Conservation (phyloP, 495 filamentous ascomycete genomes). For the Xylaria venustula region DNA sequence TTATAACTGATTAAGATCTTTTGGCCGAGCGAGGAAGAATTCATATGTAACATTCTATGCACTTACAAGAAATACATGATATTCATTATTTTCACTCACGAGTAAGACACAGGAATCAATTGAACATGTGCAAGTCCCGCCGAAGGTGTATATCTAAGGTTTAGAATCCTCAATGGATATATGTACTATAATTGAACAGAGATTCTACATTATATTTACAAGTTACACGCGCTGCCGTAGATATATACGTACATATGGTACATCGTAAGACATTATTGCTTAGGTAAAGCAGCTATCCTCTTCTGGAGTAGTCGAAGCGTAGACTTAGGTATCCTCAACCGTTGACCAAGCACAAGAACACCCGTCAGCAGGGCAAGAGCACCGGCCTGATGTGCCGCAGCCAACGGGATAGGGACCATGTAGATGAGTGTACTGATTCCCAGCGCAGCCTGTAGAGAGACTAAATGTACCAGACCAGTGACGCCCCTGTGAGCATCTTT, state of each 20-base stretch:
- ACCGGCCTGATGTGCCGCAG: slow-evolving; percentile 91
- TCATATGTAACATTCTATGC: too few relatives aligned
- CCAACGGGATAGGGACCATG: slow-evolving; percentile 83
- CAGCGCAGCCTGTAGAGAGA: slow-evolving; percentile 74
- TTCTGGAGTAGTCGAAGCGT: slow-evolving; percentile 46
- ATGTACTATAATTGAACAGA: neutral
- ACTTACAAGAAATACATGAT: too few relatives aligned
- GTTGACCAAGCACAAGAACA: slow-evolving; percentile 67
- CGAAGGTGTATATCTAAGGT: too few relatives aligned
- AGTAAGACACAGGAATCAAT: too few relatives aligned
- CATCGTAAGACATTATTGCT: neutral
- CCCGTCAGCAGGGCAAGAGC: slow-evolving; percentile 82
- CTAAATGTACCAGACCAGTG: slow-evolving; percentile 78
- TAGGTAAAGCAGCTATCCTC: slow-evolving; percentile 10
- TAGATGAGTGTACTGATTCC: slow-evolving; percentile 91
- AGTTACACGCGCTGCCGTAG: neutral
- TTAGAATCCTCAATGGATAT: neutral
- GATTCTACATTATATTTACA: slow-evolving; percentile 4
- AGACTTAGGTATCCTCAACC: slow-evolving; percentile 50
- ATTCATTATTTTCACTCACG: too few relatives aligned
- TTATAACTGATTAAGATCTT: too few relatives aligned
- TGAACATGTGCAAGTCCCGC: too few relatives aligned
- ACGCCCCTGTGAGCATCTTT: slow-evolving; percentile 65
- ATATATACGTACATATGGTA: neutral
- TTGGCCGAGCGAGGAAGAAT: too few relatives aligned